A percentile compares a stretch with the other conserved stretches of the same genome.
phyloP scores from a whole-genome alignment of 1,284 basidiomycete genomes.

The Phylloboletellus chloephorus region DNA sequence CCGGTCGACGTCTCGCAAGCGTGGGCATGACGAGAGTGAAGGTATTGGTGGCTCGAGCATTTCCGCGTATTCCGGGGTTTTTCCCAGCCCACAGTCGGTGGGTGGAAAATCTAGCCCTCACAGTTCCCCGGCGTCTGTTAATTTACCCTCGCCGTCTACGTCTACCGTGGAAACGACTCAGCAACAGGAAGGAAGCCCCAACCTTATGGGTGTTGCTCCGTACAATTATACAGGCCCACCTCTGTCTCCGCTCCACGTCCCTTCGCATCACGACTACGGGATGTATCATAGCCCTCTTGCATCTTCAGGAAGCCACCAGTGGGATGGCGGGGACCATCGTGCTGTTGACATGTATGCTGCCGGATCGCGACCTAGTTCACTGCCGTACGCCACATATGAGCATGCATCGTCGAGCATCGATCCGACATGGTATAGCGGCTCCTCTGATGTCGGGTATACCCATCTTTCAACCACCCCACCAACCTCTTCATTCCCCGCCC shows the following conservation, averaged over 20 bases:
- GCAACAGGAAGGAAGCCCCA: slow-evolving; percentile 43
- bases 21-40: slow-evolving; percentile 62
- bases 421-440: slow-evolving; percentile 41
- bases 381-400: slow-evolving; percentile 37
- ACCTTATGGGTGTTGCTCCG: slow-evolving; percentile 32
- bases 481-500: slow-evolving; percentile 54
- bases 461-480: slow-evolving; percentile 54
- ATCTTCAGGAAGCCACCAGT: slow-evolving; percentile 37
- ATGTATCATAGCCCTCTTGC: slow-evolving; percentile 41
- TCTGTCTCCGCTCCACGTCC: slow-evolving; percentile 43
- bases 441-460: slow-evolving; percentile 36
- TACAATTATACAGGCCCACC: slow-evolving; percentile 43
- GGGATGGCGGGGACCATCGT: slow-evolving; percentile 39
- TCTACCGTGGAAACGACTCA: slow-evolving; percentile 36
- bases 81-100: slow-evolving; percentile 48
- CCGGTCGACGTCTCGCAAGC: slow-evolving; percentile 67
- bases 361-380: slow-evolving; percentile 34
- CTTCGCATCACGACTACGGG: slow-evolving; percentile 53
- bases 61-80: slow-evolving; percentile 43
- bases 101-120: slow-evolving; percentile 51
- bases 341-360: slow-evolving; percentile 41
- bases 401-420: slow-evolving; percentile 44
- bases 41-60: slow-evolving; percentile 34
- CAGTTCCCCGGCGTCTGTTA: slow-evolving; percentile 67
- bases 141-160: slow-evolving; percentile 62